phyloP scores from a whole-genome alignment of 2,329 filamentous ascomycete species.

The Calonectria pteridis region DNA sequence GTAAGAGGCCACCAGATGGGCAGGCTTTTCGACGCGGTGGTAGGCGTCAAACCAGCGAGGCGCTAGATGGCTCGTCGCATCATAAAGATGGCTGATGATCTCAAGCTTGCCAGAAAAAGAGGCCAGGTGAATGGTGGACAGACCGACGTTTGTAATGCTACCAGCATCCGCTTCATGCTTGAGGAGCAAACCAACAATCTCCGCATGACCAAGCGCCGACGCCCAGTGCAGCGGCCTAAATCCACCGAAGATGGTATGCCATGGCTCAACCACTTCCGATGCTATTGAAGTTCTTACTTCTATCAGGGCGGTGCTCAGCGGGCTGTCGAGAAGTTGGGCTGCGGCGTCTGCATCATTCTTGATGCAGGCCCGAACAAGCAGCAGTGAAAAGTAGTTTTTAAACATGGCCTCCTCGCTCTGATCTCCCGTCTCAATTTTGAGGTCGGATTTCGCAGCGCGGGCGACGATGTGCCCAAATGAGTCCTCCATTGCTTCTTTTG shows the following conservation, averaged over 20 bases:
- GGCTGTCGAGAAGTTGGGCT: not conserved
- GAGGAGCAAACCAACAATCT: not conserved
- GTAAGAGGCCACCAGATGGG: not conserved
- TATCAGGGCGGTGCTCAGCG: not conserved
- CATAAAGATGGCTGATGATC: not conserved
- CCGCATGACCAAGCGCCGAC: not conserved
- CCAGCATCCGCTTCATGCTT: not conserved
- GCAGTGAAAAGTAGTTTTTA: not conserved
- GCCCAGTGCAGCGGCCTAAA: not conserved
- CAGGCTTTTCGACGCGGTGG: not conserved
- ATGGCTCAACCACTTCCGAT: not conserved
- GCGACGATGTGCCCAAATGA: not conserved
- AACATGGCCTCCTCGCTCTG: not conserved
- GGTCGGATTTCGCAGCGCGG: not conserved
- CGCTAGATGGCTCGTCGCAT: not conserved
- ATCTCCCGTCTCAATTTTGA: not conserved
- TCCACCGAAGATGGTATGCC: not conserved
- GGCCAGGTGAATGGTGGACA: not conserved
- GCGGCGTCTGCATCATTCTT: not conserved
- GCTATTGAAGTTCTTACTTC: not conserved
- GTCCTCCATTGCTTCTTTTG: not conserved
- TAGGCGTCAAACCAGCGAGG: not conserved
- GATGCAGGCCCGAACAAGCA: not conserved
- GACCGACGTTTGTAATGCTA: not conserved
- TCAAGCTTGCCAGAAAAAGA: not conserved